Percentiles rank a stretch among this genome's conserved stretches.
Conservation (phyloP, 2,329 filamentous ascomycete species). For the Fonsecaea pugnacius region DNA sequence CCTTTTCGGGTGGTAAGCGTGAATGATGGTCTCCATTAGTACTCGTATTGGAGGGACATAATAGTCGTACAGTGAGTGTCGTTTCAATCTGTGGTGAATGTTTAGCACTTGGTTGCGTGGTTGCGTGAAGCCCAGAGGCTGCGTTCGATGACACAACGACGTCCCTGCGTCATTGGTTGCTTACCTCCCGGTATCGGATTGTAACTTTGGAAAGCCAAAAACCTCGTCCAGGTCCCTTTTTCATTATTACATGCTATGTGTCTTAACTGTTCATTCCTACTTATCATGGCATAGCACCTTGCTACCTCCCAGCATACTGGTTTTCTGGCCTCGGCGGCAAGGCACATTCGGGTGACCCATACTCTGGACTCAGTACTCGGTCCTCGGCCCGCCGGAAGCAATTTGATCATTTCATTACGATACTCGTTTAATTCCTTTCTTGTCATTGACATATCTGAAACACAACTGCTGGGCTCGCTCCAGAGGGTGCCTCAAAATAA, state of each 20-base stretch:
- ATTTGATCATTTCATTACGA: background rate
- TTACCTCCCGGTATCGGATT: background rate
- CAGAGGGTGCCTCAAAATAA: background rate
- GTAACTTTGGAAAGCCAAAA: background rate
- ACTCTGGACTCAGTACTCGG: too few species aligned
- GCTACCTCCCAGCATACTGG: too few species aligned
- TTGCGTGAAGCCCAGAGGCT: background rate
- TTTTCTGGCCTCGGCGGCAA: too few species aligned
- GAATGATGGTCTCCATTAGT: conserved; percentile 25
- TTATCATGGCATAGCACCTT: too few species aligned
- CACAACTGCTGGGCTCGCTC: background rate
- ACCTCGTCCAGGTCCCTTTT: background rate
- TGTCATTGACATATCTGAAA: background rate
- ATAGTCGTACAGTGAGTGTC: too few species aligned
- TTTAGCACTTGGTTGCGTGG: background rate
- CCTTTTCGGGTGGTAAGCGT: conserved; percentile 31
- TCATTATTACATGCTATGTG: background rate
- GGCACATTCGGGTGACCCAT: too few species aligned
- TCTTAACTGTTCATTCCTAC: too few species aligned
- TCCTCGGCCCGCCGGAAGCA: too few species aligned
- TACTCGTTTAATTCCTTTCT: background rate
- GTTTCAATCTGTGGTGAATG: background rate
- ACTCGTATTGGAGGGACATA: background rate
- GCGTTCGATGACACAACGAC: background rate
- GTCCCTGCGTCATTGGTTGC: background rate